Evolutionary conservation across 2,329 filamentous ascomycete species (phyloP).

Genomic region (Aspergillus pseudoviridinutans): DNA sequence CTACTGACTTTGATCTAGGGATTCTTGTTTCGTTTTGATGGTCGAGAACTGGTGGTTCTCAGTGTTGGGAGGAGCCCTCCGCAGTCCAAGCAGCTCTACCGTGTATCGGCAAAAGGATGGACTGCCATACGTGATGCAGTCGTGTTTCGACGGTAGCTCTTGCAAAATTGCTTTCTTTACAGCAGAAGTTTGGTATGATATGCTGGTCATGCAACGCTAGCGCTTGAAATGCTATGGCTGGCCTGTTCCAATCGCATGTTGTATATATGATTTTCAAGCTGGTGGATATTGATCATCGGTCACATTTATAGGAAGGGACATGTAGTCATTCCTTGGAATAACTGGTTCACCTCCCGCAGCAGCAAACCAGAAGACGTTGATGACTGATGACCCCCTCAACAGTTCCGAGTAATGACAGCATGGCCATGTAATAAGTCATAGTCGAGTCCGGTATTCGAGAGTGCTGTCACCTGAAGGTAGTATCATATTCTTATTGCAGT

Average conservation of each 20-base stretch:
- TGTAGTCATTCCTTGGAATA: neutral
- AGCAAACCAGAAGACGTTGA: neutral
- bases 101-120: neutral
- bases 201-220: neutral
- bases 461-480: neutral
- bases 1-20: neutral
- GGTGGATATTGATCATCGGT: neutral
- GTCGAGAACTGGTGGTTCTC: neutral
- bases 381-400: neutral
- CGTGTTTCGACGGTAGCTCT: neutral
- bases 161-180: neutral
- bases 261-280: neutral
- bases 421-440: neutral
- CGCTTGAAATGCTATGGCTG: no score
- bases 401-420: neutral
- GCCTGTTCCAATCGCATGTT: neutral
- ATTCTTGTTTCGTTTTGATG: slow-evolving; percentile 2
- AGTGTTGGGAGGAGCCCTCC: neutral
- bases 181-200: neutral
- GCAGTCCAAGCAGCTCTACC: neutral
- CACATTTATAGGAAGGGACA: no score
- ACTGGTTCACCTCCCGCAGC: neutral
- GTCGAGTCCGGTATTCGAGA: no score
- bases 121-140: neutral
- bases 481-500: neutral